These are phyloP conservation scores for Agrostemma githago DNA, from an alignment of 148 eudicot species.

Conservation along the genomic window DNA sequence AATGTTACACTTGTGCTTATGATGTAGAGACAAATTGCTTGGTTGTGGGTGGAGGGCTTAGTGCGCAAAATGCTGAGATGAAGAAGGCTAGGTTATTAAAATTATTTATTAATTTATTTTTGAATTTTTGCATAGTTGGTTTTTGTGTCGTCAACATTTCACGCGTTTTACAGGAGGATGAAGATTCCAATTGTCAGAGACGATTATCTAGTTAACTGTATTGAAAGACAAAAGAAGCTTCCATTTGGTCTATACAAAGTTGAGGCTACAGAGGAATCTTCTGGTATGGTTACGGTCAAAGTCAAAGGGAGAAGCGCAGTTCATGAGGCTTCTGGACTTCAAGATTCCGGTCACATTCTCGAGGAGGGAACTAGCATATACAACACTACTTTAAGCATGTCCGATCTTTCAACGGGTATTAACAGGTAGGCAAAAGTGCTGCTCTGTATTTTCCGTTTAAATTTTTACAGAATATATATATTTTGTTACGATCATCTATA, in stretches of 20 bases:
- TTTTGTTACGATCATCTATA: too few relatives aligned
- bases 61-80: slow-evolving; percentile 57
- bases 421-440: slow-evolving; percentile 54
- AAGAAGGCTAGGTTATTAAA: slow-evolving; percentile 75
- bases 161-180: slow-evolving; percentile 65
- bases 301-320: slow-evolving; percentile 95
- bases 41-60: slow-evolving; percentile 55
- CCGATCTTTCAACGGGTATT: slow-evolving; percentile 83
- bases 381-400: slow-evolving; percentile 85
- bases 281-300: slow-evolving; percentile 68
- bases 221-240: slow-evolving; percentile 70
- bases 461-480: too few relatives aligned
- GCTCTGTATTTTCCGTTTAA: not conserved
- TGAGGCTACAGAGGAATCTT: slow-evolving; percentile 59
- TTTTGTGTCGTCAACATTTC: not conserved
- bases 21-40: slow-evolving; percentile 73
- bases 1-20: slow-evolving; percentile 11
- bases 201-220: slow-evolving; percentile 70
- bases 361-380: slow-evolving; percentile 89
- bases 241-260: slow-evolving; percentile 72
- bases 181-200: slow-evolving; percentile 85
- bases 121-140: not conserved
- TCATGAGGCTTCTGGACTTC: slow-evolving; percentile 73
- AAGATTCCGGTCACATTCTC: slow-evolving; percentile 87
- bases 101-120: not conserved